Evolutionary conservation across 495 filamentous ascomycete genomes (phyloP).

Genomic region (Tuber melanosporum): DNA sequence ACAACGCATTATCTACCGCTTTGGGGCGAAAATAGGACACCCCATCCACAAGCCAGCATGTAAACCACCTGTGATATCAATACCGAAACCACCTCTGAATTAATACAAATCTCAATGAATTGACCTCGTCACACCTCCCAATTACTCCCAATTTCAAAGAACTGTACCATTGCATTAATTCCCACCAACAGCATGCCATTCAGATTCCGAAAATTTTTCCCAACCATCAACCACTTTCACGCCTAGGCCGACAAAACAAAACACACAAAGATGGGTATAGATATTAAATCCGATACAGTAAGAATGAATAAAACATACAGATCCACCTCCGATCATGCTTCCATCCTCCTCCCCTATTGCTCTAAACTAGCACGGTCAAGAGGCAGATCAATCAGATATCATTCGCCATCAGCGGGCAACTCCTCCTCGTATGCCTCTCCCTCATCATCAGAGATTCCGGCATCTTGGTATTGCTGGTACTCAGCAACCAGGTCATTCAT

Average conservation of each 20-base stretch:
- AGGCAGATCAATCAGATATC: slow-evolving; percentile 33
- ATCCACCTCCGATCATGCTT: slow-evolving; percentile 13
- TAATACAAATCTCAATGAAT: neutral
- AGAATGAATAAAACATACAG: slow-evolving; percentile 28
- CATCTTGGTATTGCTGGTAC: slow-evolving; percentile 99
- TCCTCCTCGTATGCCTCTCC: slow-evolving; percentile 58
- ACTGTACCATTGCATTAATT: slow-evolving; percentile 5
- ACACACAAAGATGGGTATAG: slow-evolving; percentile 32
- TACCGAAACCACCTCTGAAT: neutral
- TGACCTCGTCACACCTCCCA: neutral
- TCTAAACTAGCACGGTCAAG: slow-evolving; percentile 28
- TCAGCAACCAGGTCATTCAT: slow-evolving; percentile 99
- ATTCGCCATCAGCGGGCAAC: slow-evolving; percentile 50
- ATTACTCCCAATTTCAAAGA: neutral
- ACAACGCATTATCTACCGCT: neutral
- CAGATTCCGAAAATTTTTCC: slow-evolving; percentile 3
- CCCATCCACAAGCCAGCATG: neutral
- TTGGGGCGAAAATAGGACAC: neutral
- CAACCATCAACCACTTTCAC: neutral
- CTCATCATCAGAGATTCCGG: slow-evolving; percentile 64
- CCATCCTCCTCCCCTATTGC: slow-evolving; percentile 10
- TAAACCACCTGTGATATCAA: neutral
- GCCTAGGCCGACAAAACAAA: neutral
- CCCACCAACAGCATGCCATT: slow-evolving; percentile 3
- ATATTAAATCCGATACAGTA: slow-evolving; percentile 37